Evolutionary conservation across 345 rosid species (phyloP).

Genomic region (Trapa incisa): DNA sequence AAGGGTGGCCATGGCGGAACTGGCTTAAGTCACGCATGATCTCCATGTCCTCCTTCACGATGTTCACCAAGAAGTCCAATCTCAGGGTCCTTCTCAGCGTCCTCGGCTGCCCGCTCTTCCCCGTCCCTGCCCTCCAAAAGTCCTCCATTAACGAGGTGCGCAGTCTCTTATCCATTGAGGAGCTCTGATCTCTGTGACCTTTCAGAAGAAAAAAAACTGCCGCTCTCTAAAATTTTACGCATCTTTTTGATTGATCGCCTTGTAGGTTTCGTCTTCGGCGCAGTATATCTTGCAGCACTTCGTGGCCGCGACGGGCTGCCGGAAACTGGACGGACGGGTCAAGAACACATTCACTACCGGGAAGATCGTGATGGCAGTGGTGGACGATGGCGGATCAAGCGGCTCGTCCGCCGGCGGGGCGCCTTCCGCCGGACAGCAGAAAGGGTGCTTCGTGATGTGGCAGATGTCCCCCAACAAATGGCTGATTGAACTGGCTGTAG

Average conservation of each 20-base stretch:
- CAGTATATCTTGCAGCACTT: conserved; percentile 92
- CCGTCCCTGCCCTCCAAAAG: conserved; percentile 40
- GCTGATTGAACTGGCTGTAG: conserved; percentile 75
- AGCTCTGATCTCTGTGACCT: too few species aligned
- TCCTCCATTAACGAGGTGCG: conserved; percentile 37
- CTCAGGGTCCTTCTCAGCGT: conserved; percentile 63
- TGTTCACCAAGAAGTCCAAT: conserved; percentile 31
- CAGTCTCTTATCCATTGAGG: not conserved
- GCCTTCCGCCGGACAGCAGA: conserved; percentile 26
- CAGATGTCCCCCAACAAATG: conserved; percentile 90
- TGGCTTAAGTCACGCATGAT: conserved; percentile 48
- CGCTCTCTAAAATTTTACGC: too few species aligned
- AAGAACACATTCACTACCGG: conserved; percentile 77
- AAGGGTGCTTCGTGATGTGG: conserved; percentile 98
- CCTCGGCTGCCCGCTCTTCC: conserved; percentile 86
- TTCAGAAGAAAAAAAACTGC: too few species aligned
- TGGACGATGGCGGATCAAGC: conserved; percentile 37
- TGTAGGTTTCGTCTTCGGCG: conserved; percentile 88
- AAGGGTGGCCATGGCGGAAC: conserved; percentile 41
- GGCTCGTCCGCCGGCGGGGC: conserved; percentile 20
- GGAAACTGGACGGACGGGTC: conserved; percentile 51
- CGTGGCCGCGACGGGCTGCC: conserved; percentile 89
- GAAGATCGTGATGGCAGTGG: conserved; percentile 71
- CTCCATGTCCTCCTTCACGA: conserved; percentile 25
- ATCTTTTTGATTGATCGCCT: not conserved